phyloP scores from a whole-genome alignment of 441 rosid species.

The Theobroma grandiflorum region DNA sequence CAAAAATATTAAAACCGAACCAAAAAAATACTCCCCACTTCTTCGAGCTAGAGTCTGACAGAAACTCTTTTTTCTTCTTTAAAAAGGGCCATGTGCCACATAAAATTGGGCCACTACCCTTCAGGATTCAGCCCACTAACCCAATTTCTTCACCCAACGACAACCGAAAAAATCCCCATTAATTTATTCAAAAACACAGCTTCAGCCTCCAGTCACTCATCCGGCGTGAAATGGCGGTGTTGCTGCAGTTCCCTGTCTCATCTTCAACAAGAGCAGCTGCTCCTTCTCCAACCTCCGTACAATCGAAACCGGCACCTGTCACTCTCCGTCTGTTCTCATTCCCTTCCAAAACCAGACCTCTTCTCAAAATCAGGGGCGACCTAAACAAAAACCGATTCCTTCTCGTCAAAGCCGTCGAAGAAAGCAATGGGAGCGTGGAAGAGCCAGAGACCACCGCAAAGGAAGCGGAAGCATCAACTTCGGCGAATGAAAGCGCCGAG shows the following conservation, averaged over 20 bases:
- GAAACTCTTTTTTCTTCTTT: too few species aligned
- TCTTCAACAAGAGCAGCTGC: conserved; percentile 27
- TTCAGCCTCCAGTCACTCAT: neutral
- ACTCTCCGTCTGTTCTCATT: neutral
- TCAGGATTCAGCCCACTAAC: neutral
- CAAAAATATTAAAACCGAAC: too few species aligned
- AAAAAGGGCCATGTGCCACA: neutral
- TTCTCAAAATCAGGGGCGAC: neutral
- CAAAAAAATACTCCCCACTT: too few species aligned
- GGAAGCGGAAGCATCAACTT: conserved; percentile 19
- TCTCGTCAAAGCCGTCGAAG: conserved; percentile 50
- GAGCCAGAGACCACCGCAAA: conserved; percentile 38
- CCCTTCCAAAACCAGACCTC: conserved; percentile 5
- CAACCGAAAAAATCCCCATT: neutral
- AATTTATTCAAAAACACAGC: neutral
- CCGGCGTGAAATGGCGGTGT: conserved; percentile 37
- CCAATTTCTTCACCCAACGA: neutral
- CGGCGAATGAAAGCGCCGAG: conserved; percentile 40
- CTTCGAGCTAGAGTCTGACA: too few species aligned
- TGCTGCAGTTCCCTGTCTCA: conserved; percentile 39
- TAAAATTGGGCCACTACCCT: neutral
- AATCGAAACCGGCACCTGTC: neutral
- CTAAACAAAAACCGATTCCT: conserved; percentile 19
- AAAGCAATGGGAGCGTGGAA: conserved; percentile 56
- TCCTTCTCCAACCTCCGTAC: conserved; percentile 3